Conservation (phyloP, 1,284 basidiomycete genomes). For the Mycosarcoma mackinlayi region DNA sequence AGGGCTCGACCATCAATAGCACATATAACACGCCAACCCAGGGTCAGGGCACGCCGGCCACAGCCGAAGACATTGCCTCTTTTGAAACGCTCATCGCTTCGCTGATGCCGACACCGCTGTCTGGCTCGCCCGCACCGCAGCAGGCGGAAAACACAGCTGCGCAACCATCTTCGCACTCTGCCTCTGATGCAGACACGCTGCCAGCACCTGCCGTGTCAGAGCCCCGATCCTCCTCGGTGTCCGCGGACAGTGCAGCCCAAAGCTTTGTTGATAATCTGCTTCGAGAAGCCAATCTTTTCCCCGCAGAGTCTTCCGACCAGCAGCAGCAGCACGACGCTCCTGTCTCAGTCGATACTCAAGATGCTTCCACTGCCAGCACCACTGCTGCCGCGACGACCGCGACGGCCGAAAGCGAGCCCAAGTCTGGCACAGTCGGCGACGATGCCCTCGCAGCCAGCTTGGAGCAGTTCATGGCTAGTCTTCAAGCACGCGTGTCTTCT, state of each 20-base stretch:
- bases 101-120: slow-evolving; percentile 42
- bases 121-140: slow-evolving; percentile 21
- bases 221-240: slow-evolving; percentile 8
- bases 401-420: not conserved
- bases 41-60: slow-evolving; percentile 36
- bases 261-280: slow-evolving; percentile 43
- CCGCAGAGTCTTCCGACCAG: not conserved
- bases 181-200: slow-evolving; percentile 1
- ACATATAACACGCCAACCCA: slow-evolving; percentile 38
- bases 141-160: not conserved
- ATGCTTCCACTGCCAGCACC: not conserved
- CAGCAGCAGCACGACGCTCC: not conserved
- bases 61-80: slow-evolving; percentile 41
- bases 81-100: slow-evolving; percentile 46
- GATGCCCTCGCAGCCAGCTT: slow-evolving; percentile 52
- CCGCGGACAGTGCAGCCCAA: slow-evolving; percentile 32
- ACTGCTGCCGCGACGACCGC: no score
- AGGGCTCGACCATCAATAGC: slow-evolving; percentile 20
- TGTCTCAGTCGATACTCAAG: not conserved
- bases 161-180: not conserved
- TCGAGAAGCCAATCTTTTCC: slow-evolving; percentile 42
- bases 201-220: slow-evolving; percentile 13
- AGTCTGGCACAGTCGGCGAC: slow-evolving; percentile 17
- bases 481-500: slow-evolving; percentile 30
- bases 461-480: slow-evolving; percentile 57